phyloP scores from a whole-genome alignment of 73 alveolate species.

The Stentor roeselii region DNA sequence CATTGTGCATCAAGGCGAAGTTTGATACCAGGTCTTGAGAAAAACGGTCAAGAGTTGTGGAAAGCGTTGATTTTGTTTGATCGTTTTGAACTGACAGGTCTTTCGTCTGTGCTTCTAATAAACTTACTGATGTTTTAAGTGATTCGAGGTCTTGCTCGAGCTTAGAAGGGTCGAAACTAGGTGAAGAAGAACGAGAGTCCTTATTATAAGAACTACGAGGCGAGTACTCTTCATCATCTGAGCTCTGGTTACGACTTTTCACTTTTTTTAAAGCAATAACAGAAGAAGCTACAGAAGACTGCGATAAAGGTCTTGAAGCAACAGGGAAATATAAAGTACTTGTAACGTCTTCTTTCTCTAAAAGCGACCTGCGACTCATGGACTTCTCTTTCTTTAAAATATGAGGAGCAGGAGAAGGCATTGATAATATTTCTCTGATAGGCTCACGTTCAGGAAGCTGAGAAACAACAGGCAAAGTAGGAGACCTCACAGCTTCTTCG shows the following conservation, averaged over 20 bases:
- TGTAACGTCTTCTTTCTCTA: background rate
- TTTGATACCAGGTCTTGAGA: background rate
- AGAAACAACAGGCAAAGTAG: background rate
- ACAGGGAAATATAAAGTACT: background rate
- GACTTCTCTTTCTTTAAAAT: no score
- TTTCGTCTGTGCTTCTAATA: background rate
- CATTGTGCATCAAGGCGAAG: background rate
- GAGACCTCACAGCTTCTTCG: no score
- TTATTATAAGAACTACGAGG: no score
- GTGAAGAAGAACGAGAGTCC: background rate
- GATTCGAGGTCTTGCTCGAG: background rate
- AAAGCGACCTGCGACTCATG: background rate
- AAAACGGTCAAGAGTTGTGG: background rate
- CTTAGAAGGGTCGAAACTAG: background rate
- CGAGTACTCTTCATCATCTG: no score
- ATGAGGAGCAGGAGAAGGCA: background rate
- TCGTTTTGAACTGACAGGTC: background rate
- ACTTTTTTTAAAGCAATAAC: no score
- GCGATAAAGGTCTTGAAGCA: background rate
- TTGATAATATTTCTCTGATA: background rate
- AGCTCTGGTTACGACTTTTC: no score
- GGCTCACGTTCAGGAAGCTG: conserved; percentile 2
- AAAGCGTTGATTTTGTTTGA: background rate
- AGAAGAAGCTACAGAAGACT: no score
- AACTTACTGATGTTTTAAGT: background rate